Conservation (phyloP, 192 early-diverging fungal genomes). For the Backusella macrospora region DNA sequence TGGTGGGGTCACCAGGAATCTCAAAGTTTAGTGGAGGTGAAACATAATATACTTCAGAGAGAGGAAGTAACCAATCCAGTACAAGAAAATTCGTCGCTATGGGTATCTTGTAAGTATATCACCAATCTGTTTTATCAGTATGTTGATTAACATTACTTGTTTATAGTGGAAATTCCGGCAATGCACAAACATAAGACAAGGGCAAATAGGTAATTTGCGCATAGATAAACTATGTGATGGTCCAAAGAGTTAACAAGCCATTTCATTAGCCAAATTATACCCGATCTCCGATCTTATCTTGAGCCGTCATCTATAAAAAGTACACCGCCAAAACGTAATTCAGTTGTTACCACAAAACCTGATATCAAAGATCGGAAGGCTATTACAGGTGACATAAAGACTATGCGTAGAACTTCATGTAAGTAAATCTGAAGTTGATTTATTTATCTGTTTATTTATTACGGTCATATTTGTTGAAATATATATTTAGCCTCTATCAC, state of each 20-base stretch:
- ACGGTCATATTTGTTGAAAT: background rate
- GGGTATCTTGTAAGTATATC: conserved; percentile 9
- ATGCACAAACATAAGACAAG: background rate
- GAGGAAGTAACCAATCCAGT: background rate
- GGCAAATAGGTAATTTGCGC: background rate
- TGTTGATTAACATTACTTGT: background rate
- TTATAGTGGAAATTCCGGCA: background rate
- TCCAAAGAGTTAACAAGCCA: background rate
- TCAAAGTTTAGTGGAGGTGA: background rate
- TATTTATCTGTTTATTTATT: background rate
- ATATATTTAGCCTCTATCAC: background rate
- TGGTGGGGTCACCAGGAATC: conserved; percentile 38
- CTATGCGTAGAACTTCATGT: conserved; percentile 4
- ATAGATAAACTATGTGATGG: background rate
- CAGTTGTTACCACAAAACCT: background rate
- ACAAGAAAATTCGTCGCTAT: background rate
- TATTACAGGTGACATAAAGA: background rate
- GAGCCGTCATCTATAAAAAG: too few species aligned
- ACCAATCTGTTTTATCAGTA: background rate
- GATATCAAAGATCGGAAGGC: background rate
- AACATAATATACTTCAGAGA: background rate
- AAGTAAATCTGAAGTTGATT: background rate
- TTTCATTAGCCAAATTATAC: conserved; percentile 23
- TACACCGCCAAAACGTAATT: background rate
- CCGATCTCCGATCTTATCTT: conserved; percentile 18